Percentiles rank a stretch among this genome's conserved stretches.
These are phyloP conservation scores for Paramecium octaurelia DNA, from an alignment of 73 alveolate species.

Conservation along the genomic window DNA sequence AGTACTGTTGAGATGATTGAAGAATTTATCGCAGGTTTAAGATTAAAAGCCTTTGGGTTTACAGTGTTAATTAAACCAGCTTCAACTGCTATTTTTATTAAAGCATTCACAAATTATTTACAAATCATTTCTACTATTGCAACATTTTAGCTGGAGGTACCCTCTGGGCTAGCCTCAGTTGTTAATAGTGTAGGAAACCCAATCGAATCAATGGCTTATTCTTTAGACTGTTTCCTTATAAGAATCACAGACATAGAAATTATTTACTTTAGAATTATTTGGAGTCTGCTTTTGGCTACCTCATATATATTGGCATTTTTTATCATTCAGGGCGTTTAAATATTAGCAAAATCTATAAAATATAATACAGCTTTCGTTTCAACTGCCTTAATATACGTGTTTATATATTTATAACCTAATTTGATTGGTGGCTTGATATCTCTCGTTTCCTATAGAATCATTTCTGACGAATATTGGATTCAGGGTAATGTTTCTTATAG, in stretches of 20 bases:
- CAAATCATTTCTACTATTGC: neutral
- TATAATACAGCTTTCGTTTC: neutral
- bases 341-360: neutral
- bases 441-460: neutral
- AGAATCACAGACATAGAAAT: neutral
- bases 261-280: neutral
- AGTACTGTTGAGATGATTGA: slow-evolving; percentile 1
- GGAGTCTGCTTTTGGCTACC: neutral
- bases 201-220: neutral
- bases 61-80: neutral
- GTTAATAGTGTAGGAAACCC: slow-evolving; percentile 31
- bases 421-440: neutral
- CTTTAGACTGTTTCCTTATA: neutral
- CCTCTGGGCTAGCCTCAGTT: neutral
- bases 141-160: neutral
- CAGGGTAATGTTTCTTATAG: slow-evolving; percentile 22
- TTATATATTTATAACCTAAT: neutral
- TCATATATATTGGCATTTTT: neutral
- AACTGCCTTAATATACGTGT: neutral
- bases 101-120: slow-evolving; percentile 16
- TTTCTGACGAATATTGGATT: neutral
- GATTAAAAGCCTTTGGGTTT: neutral
- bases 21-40: neutral
- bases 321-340: neutral
- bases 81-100: slow-evolving; percentile 8